phyloP scores from a whole-genome alignment of 306 rosid species.

The Herpetospermum pedunculosum region DNA sequence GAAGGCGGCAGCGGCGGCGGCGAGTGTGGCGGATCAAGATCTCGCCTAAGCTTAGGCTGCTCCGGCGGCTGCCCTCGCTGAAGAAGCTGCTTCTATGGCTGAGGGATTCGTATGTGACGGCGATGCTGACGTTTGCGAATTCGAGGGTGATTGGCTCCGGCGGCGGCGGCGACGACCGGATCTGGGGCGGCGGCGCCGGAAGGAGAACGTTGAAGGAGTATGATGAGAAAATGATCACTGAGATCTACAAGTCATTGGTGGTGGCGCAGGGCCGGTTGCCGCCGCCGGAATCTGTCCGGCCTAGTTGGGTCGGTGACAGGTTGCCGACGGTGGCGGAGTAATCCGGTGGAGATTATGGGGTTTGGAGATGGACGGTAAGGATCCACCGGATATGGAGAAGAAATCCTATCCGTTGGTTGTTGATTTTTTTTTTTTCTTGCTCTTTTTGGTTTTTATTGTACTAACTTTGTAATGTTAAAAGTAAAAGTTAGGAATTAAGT shows the following conservation, averaged over 20 bases:
- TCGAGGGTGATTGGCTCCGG: conserved; percentile 30
- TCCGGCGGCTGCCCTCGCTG: conserved; percentile 32
- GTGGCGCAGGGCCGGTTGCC: conserved; percentile 31
- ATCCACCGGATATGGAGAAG: not conserved
- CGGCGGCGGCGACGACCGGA: not conserved
- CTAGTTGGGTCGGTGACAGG: conserved; percentile 6
- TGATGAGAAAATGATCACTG: conserved; percentile 53
- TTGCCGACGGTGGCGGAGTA: conserved; percentile 19
- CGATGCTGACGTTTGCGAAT: conserved; percentile 61
- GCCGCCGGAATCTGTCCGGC: conserved; percentile 16
- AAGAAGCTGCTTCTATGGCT: conserved; percentile 55
- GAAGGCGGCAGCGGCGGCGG: conserved; percentile 13
- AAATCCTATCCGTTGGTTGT: not conserved
- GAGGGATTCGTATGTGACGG: conserved; percentile 56
- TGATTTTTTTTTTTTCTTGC: not conserved
- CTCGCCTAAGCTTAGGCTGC: conserved; percentile 28
- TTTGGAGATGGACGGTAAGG: not conserved
- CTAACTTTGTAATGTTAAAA: not conserved
- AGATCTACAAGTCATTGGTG: conserved; percentile 49
- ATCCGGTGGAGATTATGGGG: not conserved
- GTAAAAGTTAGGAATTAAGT: not conserved
- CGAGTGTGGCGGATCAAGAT: conserved; percentile 43
- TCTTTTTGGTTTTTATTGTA: not conserved
- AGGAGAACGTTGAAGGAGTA: conserved; percentile 51
- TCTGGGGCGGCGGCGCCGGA: conserved; percentile 11